Evolutionary conservation across 2,329 filamentous ascomycete genomes (phyloP), one percentile per base, ranked within the genome.

Genomic region (Hypoxylon sp.): DNA sequence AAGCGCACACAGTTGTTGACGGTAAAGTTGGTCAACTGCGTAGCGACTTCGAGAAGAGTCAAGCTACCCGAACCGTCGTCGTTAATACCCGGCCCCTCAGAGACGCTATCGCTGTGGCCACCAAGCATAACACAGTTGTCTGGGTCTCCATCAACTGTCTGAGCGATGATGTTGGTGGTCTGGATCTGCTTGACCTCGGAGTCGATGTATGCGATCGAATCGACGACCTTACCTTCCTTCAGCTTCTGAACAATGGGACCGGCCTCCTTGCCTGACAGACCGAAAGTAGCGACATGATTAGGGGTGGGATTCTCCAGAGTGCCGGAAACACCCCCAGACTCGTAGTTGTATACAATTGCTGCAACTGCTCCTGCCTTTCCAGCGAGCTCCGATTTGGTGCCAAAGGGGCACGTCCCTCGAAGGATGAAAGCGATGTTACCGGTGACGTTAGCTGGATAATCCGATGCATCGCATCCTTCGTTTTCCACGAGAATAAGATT

Each of bases 331-430:
- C 81, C 78, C 1, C 88, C 91, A 0, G 85, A 80, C 53, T 88
- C 88, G 72, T 90, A 91, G 82, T 95, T 93, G 81, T 92, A 94
- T 54, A 96, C 84, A 13, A 96, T 80, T 0, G 90, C 91, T 1
- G 89, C 92, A 2, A 88, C 79, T 4, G 93, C 93, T 19, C 92
- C 91, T 1, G 91, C 91, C 53, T 82, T 84, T 46, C 89, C 91
- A 5, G 93, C 92, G 13, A 87, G 81, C 58, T 85, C 85, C 1
- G 91, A 91, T 82, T 96, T 96, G 65, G 84, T 80, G 10, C 89
- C 91, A 72, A 95, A 96, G 6, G 88, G 72, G 76, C 93, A 96
- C 1, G 80, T 83, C 58, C 93, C 93, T 61, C 93, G 89, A 31
- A 85, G 83, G 70, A 96, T 86, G 39, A 96, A 83, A 8, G 91